A percentile compares a stretch with the other conserved stretches of the same genome.
Evolutionary conservation across 108 stramenopile species (phyloP).

Genomic region (Skeletonema marinoi): DNA sequence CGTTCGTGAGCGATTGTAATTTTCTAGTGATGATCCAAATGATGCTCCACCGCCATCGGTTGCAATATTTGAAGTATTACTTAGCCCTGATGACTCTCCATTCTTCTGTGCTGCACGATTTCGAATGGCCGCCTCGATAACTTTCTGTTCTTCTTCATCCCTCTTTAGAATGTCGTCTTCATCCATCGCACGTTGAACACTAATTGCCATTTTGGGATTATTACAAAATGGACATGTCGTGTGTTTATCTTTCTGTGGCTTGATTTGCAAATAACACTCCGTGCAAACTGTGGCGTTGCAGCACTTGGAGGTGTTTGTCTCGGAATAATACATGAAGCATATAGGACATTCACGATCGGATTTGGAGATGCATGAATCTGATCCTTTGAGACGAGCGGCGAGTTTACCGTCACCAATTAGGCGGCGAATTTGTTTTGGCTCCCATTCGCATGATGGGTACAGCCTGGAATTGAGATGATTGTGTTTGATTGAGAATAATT

Average conservation of each 20-base stretch:
- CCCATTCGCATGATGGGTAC: slow-evolving; percentile 73
- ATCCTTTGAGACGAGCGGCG: slow-evolving; percentile 68
- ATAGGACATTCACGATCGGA: slow-evolving; percentile 86
- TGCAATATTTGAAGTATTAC: neutral
- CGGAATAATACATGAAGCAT: slow-evolving; percentile 80
- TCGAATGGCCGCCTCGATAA: slow-evolving; percentile 56
- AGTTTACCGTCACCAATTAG: slow-evolving; percentile 73
- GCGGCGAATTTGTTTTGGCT: slow-evolving; percentile 72
- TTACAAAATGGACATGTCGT: slow-evolving; percentile 81
- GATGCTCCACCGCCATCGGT: neutral
- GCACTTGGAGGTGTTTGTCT: slow-evolving; percentile 76
- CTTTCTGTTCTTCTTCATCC: slow-evolving; percentile 56
- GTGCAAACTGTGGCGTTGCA: slow-evolving; percentile 84
- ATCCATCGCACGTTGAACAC: slow-evolving; percentile 47
- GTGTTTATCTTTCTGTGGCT: slow-evolving; percentile 63
- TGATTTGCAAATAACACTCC: slow-evolving; percentile 87
- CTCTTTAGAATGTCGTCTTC: slow-evolving; percentile 43
- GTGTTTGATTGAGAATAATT: slow-evolving; percentile 6
- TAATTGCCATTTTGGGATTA: slow-evolving; percentile 48
- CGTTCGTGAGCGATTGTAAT: slow-evolving; percentile 56
- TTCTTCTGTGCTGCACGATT: slow-evolving; percentile 27
- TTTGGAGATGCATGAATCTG: slow-evolving; percentile 47
- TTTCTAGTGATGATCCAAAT: slow-evolving; percentile 74
- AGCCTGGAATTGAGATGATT: slow-evolving; percentile 38
- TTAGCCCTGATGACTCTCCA: slow-evolving; percentile 14